Percentiles rank a stretch among this genome's conserved stretches.
These are phyloP conservation scores for Brassica napus DNA, from an alignment of 345 rosid species.

Conservation along the genomic window DNA sequence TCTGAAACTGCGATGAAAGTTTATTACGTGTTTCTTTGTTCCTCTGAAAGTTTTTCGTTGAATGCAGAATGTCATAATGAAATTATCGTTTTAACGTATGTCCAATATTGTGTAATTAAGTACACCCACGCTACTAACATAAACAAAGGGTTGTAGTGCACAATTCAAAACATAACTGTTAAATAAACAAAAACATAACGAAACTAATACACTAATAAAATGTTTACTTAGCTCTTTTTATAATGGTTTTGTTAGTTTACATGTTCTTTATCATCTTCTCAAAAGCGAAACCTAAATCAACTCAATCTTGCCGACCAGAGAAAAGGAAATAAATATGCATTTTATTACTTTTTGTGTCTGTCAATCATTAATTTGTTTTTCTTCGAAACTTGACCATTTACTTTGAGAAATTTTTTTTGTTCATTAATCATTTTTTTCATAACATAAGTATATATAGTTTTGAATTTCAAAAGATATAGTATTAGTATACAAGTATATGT, in stretches of 20 bases:
- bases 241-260: conserved; percentile 8
- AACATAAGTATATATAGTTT: neutral
- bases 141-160: conserved; percentile 13
- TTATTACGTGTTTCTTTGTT: conserved; percentile 42
- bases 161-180: neutral
- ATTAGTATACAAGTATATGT: neutral
- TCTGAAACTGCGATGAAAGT: conserved; percentile 24
- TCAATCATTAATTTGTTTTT: neutral
- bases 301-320: conserved; percentile 19
- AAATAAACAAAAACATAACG: too few relatives aligned
- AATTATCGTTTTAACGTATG: conserved; percentile 31
- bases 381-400: neutral
- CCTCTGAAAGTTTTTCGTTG: conserved; percentile 32
- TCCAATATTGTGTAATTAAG: conserved; percentile 14
- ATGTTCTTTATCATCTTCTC: neutral
- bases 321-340: neutral
- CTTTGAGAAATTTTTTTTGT: neutral
- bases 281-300: conserved; percentile 23
- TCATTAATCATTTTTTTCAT: neutral
- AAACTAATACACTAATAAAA: neutral
- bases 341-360: neutral
- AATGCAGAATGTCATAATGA: conserved; percentile 22
- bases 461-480: conserved; percentile 9
- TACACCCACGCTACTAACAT: conserved; percentile 27
- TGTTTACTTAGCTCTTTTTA: neutral